These are phyloP conservation scores for Pythium brachiatum DNA, from an alignment of 352 stramenopile genomes.

Conservation along the genomic window DNA sequence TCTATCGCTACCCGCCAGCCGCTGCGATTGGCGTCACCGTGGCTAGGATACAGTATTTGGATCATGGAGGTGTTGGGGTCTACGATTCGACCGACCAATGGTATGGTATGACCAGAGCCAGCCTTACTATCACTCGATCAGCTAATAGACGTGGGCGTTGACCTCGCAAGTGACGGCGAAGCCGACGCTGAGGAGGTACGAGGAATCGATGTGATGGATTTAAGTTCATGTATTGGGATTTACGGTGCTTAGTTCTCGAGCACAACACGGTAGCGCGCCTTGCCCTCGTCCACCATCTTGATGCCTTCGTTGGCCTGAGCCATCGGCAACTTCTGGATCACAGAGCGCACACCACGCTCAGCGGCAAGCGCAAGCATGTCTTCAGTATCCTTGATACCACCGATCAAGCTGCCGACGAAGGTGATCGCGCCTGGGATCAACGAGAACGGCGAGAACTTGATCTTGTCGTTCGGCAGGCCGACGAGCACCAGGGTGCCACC, in stretches of 20 bases:
- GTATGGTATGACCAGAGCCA: no score
- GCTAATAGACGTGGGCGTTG: no score
- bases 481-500: constrained; percentile 68
- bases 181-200: no score
- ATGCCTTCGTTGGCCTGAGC: constrained; percentile 41
- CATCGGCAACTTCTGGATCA: constrained; percentile 57
- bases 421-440: constrained; percentile 40
- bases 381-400: constrained; percentile 77
- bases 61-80: no score
- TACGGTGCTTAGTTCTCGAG: constrained; percentile 39
- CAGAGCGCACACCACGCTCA: constrained; percentile 54
- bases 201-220: no score
- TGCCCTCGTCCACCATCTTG: constrained; percentile 36
- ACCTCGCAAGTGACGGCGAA: no score
- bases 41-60: no score
- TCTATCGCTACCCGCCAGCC: no score
- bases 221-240: no score
- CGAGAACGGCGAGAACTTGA: constrained; percentile 45
- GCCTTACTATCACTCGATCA: no score
- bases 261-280: constrained; percentile 43
- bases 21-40: no score
- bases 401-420: constrained; percentile 74
- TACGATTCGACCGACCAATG: no score
- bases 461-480: constrained; percentile 60
- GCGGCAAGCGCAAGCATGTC: constrained; percentile 87